Conservation (phyloP, 2,329 filamentous ascomycete genomes). For the Blastomyces parvus region DNA sequence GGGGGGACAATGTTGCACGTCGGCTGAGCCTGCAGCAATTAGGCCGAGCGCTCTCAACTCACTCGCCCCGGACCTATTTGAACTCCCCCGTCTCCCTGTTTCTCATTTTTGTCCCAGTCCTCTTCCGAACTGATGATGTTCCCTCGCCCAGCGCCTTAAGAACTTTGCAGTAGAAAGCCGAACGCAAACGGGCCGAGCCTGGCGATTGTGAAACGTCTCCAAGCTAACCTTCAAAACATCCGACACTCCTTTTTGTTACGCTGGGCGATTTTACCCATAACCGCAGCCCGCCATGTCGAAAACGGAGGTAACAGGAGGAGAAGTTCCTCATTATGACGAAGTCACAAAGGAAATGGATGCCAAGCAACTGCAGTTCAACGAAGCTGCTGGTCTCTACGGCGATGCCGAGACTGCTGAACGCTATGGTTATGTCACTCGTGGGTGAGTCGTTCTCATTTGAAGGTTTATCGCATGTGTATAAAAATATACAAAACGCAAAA, state of each 20-base stretch:
- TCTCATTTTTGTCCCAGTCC: not conserved
- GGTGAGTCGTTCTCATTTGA: conserved; percentile 27
- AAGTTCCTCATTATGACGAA: conserved; percentile 11
- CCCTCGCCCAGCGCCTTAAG: not conserved
- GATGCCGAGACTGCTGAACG: conserved; percentile 43
- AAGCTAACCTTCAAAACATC: not conserved
- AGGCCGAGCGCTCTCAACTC: not conserved
- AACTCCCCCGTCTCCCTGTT: not conserved
- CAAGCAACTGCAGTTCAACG: conserved; percentile 30
- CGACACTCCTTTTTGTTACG: not conserved
- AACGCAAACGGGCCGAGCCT: not conserved
- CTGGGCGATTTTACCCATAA: not conserved
- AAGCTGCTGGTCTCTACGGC: conserved; percentile 46
- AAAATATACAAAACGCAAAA: not conserved
- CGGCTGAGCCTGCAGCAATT: not conserved
- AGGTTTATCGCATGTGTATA: not conserved
- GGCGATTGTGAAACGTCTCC: not conserved
- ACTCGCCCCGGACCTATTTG: not conserved
- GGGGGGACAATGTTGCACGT: conserved; percentile 3
- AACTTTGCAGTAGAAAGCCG: not conserved
- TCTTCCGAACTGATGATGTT: not conserved
- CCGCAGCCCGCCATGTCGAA: conserved; percentile 6
- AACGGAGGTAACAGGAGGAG: not conserved
- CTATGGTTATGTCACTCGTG: conserved; percentile 44
- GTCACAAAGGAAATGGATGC: conserved; percentile 18